These are phyloP conservation scores for Pholiota conissans DNA, from an alignment of 768 basidiomycete species.

Conservation along the genomic window DNA sequence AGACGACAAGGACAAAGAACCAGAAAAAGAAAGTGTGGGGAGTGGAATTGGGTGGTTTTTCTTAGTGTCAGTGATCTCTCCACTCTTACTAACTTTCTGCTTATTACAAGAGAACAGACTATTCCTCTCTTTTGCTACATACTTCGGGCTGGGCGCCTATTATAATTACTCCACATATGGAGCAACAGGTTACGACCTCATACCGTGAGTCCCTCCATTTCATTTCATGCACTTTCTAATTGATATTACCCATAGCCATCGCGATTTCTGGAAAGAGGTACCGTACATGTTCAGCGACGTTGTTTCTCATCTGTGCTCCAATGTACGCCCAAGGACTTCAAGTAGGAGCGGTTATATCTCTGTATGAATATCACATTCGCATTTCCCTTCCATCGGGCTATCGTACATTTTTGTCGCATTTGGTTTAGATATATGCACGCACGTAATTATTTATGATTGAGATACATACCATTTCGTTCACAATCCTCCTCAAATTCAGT, in stretches of 20 bases:
- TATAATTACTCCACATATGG: conserved; percentile 90
- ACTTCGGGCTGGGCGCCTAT: conserved; percentile 80
- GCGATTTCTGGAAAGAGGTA: conserved; percentile 89
- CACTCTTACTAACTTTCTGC: not conserved
- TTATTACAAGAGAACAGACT: conserved; percentile 37
- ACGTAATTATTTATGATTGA: not conserved
- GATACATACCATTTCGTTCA: not conserved
- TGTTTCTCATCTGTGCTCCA: conserved; percentile 72
- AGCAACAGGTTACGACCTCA: conserved; percentile 76
- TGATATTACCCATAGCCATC: conserved; percentile 54
- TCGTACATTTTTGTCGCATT: not conserved
- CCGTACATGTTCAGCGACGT: conserved; percentile 85
- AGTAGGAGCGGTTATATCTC: conserved; percentile 76
- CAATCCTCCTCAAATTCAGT: not conserved
- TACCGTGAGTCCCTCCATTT: conserved; percentile 58
- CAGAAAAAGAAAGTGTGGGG: conserved; percentile 43
- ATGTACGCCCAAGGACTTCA: conserved; percentile 62
- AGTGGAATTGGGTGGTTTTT: conserved; percentile 91
- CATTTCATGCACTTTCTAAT: conserved; percentile 9
- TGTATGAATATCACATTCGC: conserved; percentile 43
- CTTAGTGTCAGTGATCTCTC: conserved; percentile 57
- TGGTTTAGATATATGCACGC: not conserved
- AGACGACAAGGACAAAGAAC: conserved; percentile 19
- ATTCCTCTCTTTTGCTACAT: conserved; percentile 63
- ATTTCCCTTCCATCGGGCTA: not conserved